Percentiles rank a stretch among this genome's conserved stretches.
Evolutionary conservation across 2,329 filamentous ascomycete genomes (phyloP).

Genomic region (Talaromyces funiculosus): DNA sequence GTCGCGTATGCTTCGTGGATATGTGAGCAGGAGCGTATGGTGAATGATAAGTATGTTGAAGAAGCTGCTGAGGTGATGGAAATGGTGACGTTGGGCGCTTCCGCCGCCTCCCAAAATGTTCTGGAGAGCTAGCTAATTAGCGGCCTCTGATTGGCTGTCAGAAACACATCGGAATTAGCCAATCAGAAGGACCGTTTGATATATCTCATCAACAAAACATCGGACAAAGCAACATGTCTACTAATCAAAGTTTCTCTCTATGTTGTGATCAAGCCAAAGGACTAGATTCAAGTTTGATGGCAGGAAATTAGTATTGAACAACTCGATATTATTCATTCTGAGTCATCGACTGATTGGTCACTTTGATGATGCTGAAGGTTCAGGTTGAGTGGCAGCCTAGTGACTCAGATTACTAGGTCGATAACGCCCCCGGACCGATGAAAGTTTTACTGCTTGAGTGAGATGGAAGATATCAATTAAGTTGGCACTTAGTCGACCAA

Average conservation of each 20-base stretch:
- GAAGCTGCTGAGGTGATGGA: neutral
- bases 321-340: neutral
- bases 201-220: neutral
- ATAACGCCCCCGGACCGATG: neutral
- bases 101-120: constrained; percentile 1
- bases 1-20: neutral
- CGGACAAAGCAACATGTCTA: neutral
- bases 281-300: neutral
- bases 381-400: neutral
- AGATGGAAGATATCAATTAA: too few species aligned
- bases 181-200: neutral
- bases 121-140: constrained; percentile 4
- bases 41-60: neutral
- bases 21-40: neutral
- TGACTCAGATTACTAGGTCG: neutral
- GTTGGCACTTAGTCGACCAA: neutral
- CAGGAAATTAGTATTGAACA: neutral
- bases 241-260: neutral
- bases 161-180: neutral
- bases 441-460: neutral
- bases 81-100: constrained; percentile 11
- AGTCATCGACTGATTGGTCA: neutral
- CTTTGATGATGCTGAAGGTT: neutral
- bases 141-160: neutral
- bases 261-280: neutral